Base-by-base conservation (phyloP, 75 land plant species). In the Larix kaempferi region DNA sequence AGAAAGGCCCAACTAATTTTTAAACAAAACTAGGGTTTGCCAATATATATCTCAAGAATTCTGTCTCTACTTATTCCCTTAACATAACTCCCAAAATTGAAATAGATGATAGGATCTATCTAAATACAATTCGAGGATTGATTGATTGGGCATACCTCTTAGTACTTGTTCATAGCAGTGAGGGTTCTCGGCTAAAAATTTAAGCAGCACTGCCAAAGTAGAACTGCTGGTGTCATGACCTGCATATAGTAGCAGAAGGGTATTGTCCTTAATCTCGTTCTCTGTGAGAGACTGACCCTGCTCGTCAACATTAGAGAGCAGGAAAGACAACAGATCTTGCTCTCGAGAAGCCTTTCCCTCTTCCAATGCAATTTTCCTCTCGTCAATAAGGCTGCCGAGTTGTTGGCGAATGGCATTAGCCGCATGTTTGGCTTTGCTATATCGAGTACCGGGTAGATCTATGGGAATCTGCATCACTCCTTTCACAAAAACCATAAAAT, bases 201-300 rank as follows among this genome's bases (percentile, higher is more conserved):
- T 63, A 14, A 84, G 25, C 35, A 83, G 15, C 74, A 82, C 76
- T 16, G 89, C 82, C 76, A 33, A 79, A 87, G 81, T 15, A 74
- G 59, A 54, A 49, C 60, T 76, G 57, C 79, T 77, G 25, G 93
- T 86, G 75, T 91, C 91, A 57, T 91, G 93, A 4, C 93, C 89
- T 2, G 89, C 89, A 73, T 86, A 82, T 17, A 86, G 65, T 22
- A 91, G 78, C 75, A 67, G 12, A 8, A 80, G 44, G 17, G 86
- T 77, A 65, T 91, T 86, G 77, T 88, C 82, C 15, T 76, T 71
- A 37, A 91, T 80, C 55, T 82, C 88, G 4, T 79, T 63, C 61
- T 91, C 87, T n/a, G 81, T 73, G 57, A 89, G 26, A 57, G 17
- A 12, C 1, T 57, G 1, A 33, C 78, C 56, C 33, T 52, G 33